Conservation (phyloP, 805 yeast genomes). For the Myxozyma mucilagina region DNA sequence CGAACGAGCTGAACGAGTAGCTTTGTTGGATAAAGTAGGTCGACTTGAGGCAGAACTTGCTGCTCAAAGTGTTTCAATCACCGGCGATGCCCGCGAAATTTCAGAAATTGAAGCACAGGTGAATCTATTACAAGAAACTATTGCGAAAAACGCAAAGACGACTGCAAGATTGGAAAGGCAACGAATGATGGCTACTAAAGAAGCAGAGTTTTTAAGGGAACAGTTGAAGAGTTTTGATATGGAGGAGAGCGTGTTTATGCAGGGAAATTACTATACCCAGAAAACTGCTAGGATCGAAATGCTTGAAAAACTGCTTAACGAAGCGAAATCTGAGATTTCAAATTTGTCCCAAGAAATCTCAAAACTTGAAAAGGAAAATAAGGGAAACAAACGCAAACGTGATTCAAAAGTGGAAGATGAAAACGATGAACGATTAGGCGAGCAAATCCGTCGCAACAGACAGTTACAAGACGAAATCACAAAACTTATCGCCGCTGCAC, state of each 20-base stretch:
- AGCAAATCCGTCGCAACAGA: slow-evolving; percentile 48
- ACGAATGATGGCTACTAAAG: slow-evolving; percentile 54
- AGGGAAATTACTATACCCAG: slow-evolving; percentile 28
- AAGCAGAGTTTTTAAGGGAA: slow-evolving; percentile 56
- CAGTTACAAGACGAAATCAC: slow-evolving; percentile 37
- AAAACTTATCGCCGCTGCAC: slow-evolving; percentile 12
- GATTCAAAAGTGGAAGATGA: slow-evolving; percentile 19
- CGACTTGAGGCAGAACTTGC: slow-evolving; percentile 38
- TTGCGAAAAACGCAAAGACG: slow-evolving; percentile 44
- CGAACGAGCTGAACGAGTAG: slow-evolving; percentile 39
- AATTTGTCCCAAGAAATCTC: slow-evolving; percentile 44
- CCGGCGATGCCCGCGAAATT: slow-evolving; percentile 36
- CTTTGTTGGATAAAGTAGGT: slow-evolving; percentile 39
- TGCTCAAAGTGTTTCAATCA: slow-evolving; percentile 28
- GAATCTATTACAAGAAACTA: slow-evolving; percentile 40
- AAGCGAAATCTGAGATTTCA: slow-evolving; percentile 55
- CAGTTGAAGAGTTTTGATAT: slow-evolving; percentile 55
- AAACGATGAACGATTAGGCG: slow-evolving; percentile 37
- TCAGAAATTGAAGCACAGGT: slow-evolving; percentile 37
- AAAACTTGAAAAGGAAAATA: slow-evolving; percentile 29
- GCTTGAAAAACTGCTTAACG: slow-evolving; percentile 54
- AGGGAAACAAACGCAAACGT: slow-evolving; percentile 1
- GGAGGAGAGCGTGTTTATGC: slow-evolving; percentile 35
- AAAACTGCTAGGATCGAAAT: slow-evolving; percentile 37
- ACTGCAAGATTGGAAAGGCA: slow-evolving; percentile 45